Conservation (phyloP, 2,329 filamentous ascomycete species). For the Fusarium verrucosum region DNA sequence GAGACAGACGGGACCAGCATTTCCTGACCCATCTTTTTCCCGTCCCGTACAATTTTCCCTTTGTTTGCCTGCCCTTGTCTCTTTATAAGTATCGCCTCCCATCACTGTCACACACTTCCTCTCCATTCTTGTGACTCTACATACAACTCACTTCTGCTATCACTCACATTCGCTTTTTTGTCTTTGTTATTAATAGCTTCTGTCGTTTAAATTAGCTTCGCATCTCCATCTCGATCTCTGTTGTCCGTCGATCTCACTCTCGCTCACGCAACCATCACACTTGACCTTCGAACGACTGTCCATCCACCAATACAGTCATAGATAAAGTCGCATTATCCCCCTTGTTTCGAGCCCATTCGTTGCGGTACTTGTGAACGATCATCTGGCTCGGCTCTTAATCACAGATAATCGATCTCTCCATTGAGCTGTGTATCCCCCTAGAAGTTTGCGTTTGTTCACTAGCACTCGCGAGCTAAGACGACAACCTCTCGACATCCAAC, state of each 20-base stretch:
- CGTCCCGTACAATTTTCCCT: constrained; percentile 10
- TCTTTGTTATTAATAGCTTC: constrained; percentile 1
- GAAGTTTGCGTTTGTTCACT: constrained; percentile 6
- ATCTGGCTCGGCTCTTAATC: constrained; percentile 1
- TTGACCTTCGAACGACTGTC: constrained; percentile 20
- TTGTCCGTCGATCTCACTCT: constrained; percentile 27
- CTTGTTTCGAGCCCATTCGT: constrained; percentile 6
- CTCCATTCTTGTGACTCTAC: constrained; percentile 25
- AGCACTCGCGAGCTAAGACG: constrained; percentile 7
- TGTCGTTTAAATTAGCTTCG: constrained; percentile 15
- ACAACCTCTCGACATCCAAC: background rate
- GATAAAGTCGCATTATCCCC: background rate
- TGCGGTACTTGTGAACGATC: constrained; percentile 4
- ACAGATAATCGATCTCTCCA: constrained; percentile 1
- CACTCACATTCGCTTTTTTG: constrained; percentile 25
- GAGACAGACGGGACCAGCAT: constrained; percentile 19
- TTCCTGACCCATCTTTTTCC: constrained; percentile 23
- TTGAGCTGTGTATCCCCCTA: constrained; percentile 1
- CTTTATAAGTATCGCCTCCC: constrained; percentile 29
- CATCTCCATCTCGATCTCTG: constrained; percentile 7
- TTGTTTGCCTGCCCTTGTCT: constrained; percentile 30
- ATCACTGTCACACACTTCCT: constrained; percentile 13
- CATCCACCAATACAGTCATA: background rate
- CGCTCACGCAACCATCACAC: constrained; percentile 30
- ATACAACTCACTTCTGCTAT: background rate